A percentile compares a stretch with the other conserved stretches of the same genome.
Conservation (phyloP, 2,329 filamentous ascomycete species). For the Aureobasidium musti region DNA sequence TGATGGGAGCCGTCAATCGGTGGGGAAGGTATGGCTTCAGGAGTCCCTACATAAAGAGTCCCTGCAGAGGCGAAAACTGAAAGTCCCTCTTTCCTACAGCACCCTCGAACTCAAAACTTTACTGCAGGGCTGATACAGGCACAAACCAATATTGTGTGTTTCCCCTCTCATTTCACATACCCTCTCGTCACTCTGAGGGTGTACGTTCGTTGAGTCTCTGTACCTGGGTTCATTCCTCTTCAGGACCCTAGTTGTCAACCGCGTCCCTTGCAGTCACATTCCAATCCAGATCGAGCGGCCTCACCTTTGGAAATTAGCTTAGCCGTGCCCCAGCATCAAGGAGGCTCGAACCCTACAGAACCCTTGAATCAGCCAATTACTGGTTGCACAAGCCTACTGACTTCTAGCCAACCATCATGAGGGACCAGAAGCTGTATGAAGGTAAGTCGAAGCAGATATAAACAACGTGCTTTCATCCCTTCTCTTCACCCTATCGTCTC, state of each 20-base stretch:
- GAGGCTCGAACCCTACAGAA: conserved; percentile 18
- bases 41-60: conserved; percentile 26
- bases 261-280: conserved; percentile 25
- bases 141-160: conserved; percentile 13
- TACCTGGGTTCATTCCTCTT: conserved; percentile 29
- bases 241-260: conserved; percentile 10
- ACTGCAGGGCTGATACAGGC: conserved; percentile 22
- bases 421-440: neutral
- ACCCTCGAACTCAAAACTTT: neutral
- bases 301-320: conserved; percentile 24
- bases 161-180: neutral
- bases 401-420: conserved; percentile 18
- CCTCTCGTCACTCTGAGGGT: conserved; percentile 14
- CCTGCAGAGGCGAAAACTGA: conserved; percentile 9
- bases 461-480: conserved; percentile 27
- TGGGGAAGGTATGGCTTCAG: conserved; percentile 4
- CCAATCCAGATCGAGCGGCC: conserved; percentile 26
- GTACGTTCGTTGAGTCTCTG: conserved; percentile 21
- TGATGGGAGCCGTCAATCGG: neutral
- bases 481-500: conserved; percentile 19
- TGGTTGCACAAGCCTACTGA: conserved; percentile 5
- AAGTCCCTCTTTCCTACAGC: conserved; percentile 2
- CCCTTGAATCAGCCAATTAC: neutral
- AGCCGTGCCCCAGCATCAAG: conserved; percentile 6
- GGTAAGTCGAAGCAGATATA: conserved; percentile 27